phyloP scores from a whole-genome alignment of 73 alveolate species.

The Durusdinium trenchii region DNA sequence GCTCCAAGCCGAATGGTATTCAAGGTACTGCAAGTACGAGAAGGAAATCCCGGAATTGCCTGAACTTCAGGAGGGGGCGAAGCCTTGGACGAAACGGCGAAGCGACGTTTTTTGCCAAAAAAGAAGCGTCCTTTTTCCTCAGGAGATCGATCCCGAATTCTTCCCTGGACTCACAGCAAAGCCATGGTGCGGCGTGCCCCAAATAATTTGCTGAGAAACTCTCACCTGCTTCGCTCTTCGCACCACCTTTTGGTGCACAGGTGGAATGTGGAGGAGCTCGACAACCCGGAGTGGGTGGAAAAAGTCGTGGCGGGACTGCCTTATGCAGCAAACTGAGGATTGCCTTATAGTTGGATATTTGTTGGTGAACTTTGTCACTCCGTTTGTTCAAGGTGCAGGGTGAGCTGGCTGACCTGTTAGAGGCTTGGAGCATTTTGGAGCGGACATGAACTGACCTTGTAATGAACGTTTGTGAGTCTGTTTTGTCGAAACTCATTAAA shows the following conservation, averaged over 20 bases:
- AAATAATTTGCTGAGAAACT: background rate
- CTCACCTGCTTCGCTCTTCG: background rate
- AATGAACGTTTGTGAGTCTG: background rate
- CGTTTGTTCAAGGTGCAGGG: slow-evolving; percentile 62
- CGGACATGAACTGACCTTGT: background rate
- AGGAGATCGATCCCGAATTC: slow-evolving; percentile 91
- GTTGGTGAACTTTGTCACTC: background rate
- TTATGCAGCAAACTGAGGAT: slow-evolving; percentile 16
- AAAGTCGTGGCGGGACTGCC: slow-evolving; percentile 75
- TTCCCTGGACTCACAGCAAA: slow-evolving; percentile 89
- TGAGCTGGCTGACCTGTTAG: slow-evolving; percentile 88
- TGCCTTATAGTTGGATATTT: background rate
- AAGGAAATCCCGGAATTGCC: slow-evolving; percentile 89
- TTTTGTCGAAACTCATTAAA: background rate
- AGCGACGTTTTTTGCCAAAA: too few species aligned
- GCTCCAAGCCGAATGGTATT: background rate
- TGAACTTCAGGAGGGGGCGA: slow-evolving; percentile 50
- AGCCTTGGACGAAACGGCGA: background rate
- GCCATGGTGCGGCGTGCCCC: slow-evolving; percentile 37
- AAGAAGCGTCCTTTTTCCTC: background rate
- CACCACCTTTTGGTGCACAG: background rate
- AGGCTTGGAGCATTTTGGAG: background rate
- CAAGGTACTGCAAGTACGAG: slow-evolving; percentile 95
- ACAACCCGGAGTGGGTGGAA: slow-evolving; percentile 84
- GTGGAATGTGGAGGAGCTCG: slow-evolving; percentile 92